Evolutionary conservation across 192 early-diverging fungal genomes (phyloP), one percentile per base, ranked within the genome.

Genomic region (Oehlia diaphana): DNA sequence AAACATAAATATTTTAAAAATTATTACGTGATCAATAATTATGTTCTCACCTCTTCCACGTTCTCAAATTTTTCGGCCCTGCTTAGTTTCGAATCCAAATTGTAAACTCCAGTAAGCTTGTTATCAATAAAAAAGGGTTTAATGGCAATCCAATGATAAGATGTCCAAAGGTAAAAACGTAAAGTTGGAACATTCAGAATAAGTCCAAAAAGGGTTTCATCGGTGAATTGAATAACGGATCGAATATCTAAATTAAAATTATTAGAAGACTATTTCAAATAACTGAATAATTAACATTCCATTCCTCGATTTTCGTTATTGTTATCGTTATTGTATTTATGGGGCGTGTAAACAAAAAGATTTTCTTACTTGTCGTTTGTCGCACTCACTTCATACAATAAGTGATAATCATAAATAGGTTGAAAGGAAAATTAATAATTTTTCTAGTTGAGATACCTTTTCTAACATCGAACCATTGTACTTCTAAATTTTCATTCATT

Each of bases 71-170:
- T 35, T 31, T 69, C 2, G n/a, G 77, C 66, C 9, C 1, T 49
- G 12, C 35, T 9, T 16, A 78, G 50, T 21, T 69, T 78, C 9
- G 77, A 78, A 67, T 78, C 77, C 33, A 78, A 37, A 21, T 78
- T 78, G 26, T 78, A 78, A 35, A 78, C 4, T 0, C 21, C 35
- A 49, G 16, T 6, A 39, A 28, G 19, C 19, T 23, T 78, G 3
- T 53, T 13, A 33, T 63, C 44, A 23, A 5, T 28, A 62, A 35
- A 50, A 50, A 68, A 50, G 21, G 76, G 76, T 28, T 78, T 78
- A 53, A 78, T 68, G 9, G 77, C 77, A 53, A 78, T 78, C 77
- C 77, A 78, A 35, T 78, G 77, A 69, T 67, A 12, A 21, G 49
- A 69, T 35, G 12, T 76, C 74, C 74, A 69, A 26, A 78, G 53